phyloP scores from a whole-genome alignment of 1,284 basidiomycete genomes.

The Heimioporus punctisporus region DNA sequence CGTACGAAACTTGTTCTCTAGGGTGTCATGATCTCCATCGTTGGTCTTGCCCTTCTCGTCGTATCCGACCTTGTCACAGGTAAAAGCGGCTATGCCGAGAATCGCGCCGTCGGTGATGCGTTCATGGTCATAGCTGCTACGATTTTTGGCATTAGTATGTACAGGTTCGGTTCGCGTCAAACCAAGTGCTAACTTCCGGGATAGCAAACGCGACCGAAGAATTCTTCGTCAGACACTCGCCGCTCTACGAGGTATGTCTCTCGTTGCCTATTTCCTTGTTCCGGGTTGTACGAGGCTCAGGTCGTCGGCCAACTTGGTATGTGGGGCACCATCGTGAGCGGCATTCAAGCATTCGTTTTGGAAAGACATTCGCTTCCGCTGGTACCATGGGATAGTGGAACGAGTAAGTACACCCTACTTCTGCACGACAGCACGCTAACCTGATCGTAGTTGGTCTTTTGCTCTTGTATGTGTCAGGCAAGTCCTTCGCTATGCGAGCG shows the following conservation, averaged over 20 bases:
- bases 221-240: conserved; percentile 77
- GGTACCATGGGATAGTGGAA: conserved; percentile 70
- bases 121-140: conserved; percentile 87
- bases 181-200: neutral
- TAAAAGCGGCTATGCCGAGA: conserved; percentile 64
- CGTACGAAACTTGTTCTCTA: conserved; percentile 22
- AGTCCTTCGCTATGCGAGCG: conserved; percentile 2
- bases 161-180: too few species aligned
- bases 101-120: conserved; percentile 72
- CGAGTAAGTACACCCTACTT: conserved; percentile 44
- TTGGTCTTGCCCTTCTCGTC: conserved; percentile 76
- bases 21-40: conserved; percentile 75
- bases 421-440: neutral
- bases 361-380: conserved; percentile 67
- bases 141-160: conserved; percentile 80
- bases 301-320: conserved; percentile 85
- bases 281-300: conserved; percentile 24
- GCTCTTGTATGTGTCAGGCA: conserved; percentile 64
- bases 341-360: conserved; percentile 70
- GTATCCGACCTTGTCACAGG: conserved; percentile 69
- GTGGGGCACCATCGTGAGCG: conserved; percentile 79
- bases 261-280: neutral
- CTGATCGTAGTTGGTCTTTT: conserved; percentile 63
- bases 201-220: conserved; percentile 86
- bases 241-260: conserved; percentile 68